Percentiles rank a stretch among this genome's conserved stretches.
Evolutionary conservation across 139 green algal genomes (phyloP).

Genomic region (Chlorella sp.): DNA sequence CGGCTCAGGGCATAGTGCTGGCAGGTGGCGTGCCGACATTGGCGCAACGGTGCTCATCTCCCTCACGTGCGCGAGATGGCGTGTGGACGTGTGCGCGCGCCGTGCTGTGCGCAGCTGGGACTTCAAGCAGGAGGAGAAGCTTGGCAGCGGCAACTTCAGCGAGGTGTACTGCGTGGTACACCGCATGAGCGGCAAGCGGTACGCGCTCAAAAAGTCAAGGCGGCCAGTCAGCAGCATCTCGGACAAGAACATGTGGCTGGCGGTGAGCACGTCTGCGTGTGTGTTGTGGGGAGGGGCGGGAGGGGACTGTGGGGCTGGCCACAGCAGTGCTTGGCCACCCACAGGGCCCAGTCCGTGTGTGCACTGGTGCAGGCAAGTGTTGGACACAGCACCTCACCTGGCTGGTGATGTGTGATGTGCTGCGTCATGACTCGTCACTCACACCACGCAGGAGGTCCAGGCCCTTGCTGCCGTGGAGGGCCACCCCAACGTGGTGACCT

Average conservation of each 20-base stretch:
- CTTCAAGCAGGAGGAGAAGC: slow-evolving; percentile 52
- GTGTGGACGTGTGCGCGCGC: neutral
- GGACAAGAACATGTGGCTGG: slow-evolving; percentile 48
- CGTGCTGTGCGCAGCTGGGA: slow-evolving; percentile 32
- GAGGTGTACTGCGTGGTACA: slow-evolving; percentile 64
- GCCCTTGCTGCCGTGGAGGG: slow-evolving; percentile 60
- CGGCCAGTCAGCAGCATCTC: slow-evolving; percentile 40
- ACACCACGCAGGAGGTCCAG: slow-evolving; percentile 76
- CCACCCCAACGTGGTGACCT: slow-evolving; percentile 80
- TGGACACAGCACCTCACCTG: neutral
- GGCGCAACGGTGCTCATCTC: too few relatives aligned
- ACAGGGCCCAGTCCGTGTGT: too few relatives aligned
- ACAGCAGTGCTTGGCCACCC: too few relatives aligned
- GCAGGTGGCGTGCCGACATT: too few relatives aligned
- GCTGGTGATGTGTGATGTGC: neutral
- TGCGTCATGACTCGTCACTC: too few relatives aligned
- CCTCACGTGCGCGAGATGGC: neutral
- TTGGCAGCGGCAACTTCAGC: slow-evolving; percentile 73
- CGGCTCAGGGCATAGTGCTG: too few relatives aligned
- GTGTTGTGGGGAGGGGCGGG: too few relatives aligned
- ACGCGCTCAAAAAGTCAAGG: slow-evolving; percentile 81
- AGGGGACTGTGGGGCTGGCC: too few relatives aligned
- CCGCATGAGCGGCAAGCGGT: slow-evolving; percentile 74
- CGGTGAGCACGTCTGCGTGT: slow-evolving; percentile 27
- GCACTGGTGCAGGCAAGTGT: neutral